phyloP scores from a whole-genome alignment of 2,329 filamentous ascomycete species.

The Sarocladiaceae sp. region DNA sequence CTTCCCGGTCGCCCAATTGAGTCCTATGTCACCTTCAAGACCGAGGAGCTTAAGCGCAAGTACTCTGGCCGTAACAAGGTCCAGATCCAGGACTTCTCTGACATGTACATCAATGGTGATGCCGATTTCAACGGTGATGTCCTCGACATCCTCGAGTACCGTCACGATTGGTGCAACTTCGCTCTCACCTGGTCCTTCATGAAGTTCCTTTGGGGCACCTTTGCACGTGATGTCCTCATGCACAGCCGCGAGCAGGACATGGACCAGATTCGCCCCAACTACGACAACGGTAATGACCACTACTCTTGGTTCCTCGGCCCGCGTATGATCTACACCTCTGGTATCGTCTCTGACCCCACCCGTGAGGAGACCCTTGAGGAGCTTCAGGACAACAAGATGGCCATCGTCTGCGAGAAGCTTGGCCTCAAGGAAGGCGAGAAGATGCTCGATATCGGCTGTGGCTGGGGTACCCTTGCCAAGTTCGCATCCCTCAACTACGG shows the following conservation, averaged over 20 bases:
- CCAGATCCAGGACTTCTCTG: conserved; percentile 89
- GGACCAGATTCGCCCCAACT: conserved; percentile 96
- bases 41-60: conserved; percentile 53
- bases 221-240: conserved; percentile 87
- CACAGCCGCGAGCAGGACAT: conserved; percentile 77
- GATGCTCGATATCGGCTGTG: conserved; percentile 92
- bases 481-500: conserved; percentile 93
- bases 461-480: conserved; percentile 93
- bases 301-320: conserved; percentile 98
- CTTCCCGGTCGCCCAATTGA: conserved; percentile 84
- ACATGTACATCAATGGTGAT: conserved; percentile 95
- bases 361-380: conserved; percentile 89
- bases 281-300: conserved; percentile 97
- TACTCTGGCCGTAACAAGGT: conserved; percentile 78
- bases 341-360: conserved; percentile 83
- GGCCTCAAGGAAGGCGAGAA: conserved; percentile 74
- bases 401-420: conserved; percentile 94
- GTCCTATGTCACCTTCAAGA: conserved; percentile 83
- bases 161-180: conserved; percentile 97
- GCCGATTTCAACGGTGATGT: conserved; percentile 94
- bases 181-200: conserved; percentile 85
- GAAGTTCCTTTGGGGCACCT: conserved; percentile 74
- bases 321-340: conserved; percentile 98
- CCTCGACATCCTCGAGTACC: conserved; percentile 85
- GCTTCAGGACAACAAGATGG: conserved; percentile 96